Conservation (phyloP, 2,329 filamentous ascomycete genomes). For the Didymella arachidicola region DNA sequence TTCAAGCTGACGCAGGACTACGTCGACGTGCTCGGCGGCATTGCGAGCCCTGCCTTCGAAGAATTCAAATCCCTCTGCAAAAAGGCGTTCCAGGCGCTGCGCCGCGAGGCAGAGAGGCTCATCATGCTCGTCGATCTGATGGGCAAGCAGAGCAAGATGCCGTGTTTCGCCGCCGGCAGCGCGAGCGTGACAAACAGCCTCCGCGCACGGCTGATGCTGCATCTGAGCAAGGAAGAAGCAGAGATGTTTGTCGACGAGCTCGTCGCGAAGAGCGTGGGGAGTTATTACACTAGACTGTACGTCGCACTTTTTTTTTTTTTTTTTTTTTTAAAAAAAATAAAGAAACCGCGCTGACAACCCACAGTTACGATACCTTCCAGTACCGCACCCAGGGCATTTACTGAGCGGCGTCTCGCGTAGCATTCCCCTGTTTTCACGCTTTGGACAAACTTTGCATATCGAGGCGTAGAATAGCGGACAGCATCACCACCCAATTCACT, state of each 20-base stretch:
- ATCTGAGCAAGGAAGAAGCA: conserved; percentile 82
- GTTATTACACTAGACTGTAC: conserved; percentile 86
- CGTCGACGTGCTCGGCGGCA: conserved; percentile 80
- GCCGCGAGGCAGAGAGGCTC: conserved; percentile 79
- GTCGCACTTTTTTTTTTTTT: conserved; percentile 45
- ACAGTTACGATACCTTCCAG: conserved; percentile 83
- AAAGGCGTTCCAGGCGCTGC: conserved; percentile 81
- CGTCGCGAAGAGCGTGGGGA: conserved; percentile 81
- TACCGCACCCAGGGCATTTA: conserved; percentile 90
- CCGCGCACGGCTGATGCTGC: conserved; percentile 79
- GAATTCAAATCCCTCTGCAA: conserved; percentile 83
- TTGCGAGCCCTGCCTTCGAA: conserved; percentile 73
- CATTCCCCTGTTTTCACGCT: too few species aligned
- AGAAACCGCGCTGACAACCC: not conserved
- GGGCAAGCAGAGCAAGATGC: conserved; percentile 84
- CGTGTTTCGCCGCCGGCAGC: conserved; percentile 78
- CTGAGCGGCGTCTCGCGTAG: conserved; percentile 52
- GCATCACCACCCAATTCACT: too few species aligned
- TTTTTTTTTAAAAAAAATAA: too few species aligned
- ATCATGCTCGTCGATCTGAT: conserved; percentile 85
- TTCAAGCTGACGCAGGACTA: conserved; percentile 90
- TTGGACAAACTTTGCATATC: too few species aligned
- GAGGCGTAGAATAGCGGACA: too few species aligned
- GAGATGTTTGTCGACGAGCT: conserved; percentile 84
- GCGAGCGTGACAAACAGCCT: conserved; percentile 73